Conservation (phyloP, 495 filamentous ascomycete species). For the Sphaerosporella brunnea region DNA sequence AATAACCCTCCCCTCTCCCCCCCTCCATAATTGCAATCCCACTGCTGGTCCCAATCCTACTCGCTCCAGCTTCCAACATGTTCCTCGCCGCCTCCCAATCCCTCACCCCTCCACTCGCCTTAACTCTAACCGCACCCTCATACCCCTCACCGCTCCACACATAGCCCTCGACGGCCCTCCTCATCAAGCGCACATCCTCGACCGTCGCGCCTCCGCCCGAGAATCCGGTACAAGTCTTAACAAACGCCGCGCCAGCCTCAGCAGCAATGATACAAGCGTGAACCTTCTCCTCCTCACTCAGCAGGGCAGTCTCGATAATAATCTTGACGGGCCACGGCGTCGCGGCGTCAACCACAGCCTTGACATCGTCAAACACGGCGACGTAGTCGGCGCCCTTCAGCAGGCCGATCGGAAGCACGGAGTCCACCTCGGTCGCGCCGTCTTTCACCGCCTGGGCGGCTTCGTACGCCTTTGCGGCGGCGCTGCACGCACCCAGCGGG, state of each 20-base stretch:
- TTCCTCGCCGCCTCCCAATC: conserved; percentile 34
- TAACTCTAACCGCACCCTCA: conserved; percentile 37
- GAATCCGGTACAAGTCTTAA: conserved; percentile 58
- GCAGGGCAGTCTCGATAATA: conserved; percentile 48
- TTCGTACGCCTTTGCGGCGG: conserved; percentile 37
- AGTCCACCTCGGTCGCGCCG: conserved; percentile 48
- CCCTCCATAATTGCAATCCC: conserved; percentile 7
- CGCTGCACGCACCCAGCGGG: conserved; percentile 42
- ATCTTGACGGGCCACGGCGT: conserved; percentile 39
- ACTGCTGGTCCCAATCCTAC: conserved; percentile 38
- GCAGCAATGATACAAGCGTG: conserved; percentile 41
- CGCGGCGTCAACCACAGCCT: conserved; percentile 35
- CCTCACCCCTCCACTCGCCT: conserved; percentile 48
- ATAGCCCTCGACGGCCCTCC: conserved; percentile 25
- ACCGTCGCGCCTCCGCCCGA: conserved; percentile 40
- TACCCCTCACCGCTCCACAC: conserved; percentile 11
- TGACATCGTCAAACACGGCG: conserved; percentile 40
- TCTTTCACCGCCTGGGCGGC: conserved; percentile 37
- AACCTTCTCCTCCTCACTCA: conserved; percentile 38
- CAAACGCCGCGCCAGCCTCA: conserved; percentile 43
- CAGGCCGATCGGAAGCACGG: conserved; percentile 44
- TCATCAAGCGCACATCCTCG: conserved; percentile 43
- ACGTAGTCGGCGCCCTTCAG: conserved; percentile 35
- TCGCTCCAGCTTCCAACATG: conserved; percentile 48
- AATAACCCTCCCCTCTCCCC: conserved; percentile 5